These are phyloP conservation scores for Grigorovia jiainica DNA, from an alignment of 805 yeast genomes.

Conservation along the genomic window DNA sequence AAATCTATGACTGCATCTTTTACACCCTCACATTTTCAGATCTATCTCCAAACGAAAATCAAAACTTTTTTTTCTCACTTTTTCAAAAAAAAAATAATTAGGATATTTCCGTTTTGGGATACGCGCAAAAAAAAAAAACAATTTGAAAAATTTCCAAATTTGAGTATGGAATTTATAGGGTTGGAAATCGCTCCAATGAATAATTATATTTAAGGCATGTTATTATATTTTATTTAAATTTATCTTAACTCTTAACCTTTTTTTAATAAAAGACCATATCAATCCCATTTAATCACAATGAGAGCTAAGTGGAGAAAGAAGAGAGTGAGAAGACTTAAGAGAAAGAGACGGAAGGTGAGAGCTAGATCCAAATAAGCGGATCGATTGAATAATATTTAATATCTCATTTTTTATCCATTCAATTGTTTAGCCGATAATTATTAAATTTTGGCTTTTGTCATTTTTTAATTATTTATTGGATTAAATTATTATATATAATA, in stretches of 20 bases:
- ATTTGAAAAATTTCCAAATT: not conserved
- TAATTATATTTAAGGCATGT: not conserved
- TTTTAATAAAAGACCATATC: constrained; percentile 1
- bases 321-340: constrained; percentile 99
- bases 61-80: too few relatives aligned
- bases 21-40: not conserved
- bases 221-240: not conserved
- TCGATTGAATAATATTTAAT: constrained; percentile 1
- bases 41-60: not conserved
- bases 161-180: not conserved
- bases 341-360: constrained; percentile 99
- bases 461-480: not conserved
- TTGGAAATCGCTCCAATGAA: not conserved
- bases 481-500: constrained; percentile 1
- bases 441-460: too few relatives aligned
- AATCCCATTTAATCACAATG: constrained; percentile 37
- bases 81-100: too few relatives aligned
- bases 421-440: not conserved
- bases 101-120: not conserved
- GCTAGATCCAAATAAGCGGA: constrained; percentile 96
- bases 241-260: not conserved
- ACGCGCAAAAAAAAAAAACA: not conserved
- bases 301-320: constrained; percentile 99
- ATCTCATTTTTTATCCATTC: not conserved
- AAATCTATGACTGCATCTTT: not conserved